Percentiles rank a stretch among this genome's conserved stretches.
Evolutionary conservation across 306 rosid genomes (phyloP).

Genomic region (Quercus mongolica): DNA sequence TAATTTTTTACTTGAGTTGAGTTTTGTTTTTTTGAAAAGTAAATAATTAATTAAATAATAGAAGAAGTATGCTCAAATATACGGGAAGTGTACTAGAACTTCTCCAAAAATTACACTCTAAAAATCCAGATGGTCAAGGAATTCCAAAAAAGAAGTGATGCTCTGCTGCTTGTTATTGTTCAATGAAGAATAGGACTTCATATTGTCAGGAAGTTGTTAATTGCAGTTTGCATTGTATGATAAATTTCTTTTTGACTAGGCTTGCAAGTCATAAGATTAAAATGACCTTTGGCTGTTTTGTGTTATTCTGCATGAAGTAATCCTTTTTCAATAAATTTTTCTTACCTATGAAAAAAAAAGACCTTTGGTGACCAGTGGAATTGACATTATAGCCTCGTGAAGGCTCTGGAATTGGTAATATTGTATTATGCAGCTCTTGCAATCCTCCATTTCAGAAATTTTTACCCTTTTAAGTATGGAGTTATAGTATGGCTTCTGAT

Average conservation of each 20-base stretch:
- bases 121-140: no score
- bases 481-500: neutral
- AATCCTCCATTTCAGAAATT: neutral
- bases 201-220: neutral
- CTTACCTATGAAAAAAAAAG: neutral
- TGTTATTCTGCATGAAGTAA: no score
- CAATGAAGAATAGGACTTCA: neutral
- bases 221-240: neutral
- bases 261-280: neutral
- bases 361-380: neutral
- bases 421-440: neutral
- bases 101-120: neutral
- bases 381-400: neutral
- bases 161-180: neutral
- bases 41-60: neutral
- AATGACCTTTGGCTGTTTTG: neutral
- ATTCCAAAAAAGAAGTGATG: neutral
- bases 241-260: neutral
- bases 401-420: neutral
- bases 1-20: neutral
- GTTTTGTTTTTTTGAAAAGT: neutral
- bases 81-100: neutral
- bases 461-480: neutral
- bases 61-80: neutral
- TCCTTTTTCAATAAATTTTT: no score